Base-by-base conservation (phyloP, 2,329 filamentous ascomycete genomes). In the Fusarium nelsonii region DNA sequence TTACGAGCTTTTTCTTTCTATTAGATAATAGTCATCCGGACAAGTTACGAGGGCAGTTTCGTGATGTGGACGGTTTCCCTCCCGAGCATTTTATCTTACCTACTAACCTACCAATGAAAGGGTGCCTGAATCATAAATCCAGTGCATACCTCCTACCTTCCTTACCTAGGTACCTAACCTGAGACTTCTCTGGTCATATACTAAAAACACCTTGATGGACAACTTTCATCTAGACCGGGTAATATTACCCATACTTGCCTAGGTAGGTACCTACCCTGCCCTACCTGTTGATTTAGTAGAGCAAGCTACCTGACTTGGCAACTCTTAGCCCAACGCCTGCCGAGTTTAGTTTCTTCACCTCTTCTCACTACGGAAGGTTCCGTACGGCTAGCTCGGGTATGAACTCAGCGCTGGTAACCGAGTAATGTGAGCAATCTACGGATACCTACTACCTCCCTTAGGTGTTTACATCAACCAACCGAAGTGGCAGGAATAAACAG, bases 331-430 rank as follows among this genome's bases (percentile, higher is more conserved):
- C n/a, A 50, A 30, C 48, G 34, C 48, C 34, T 50, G 23, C 34
- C 48, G 48, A 50, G 23, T 40, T 39, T 37, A 39, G 43, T 18
- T 23, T 50, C 33, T 10, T 36, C 48, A 37, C 18, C 30, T 30
- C 12, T 37, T 37, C 48, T 50, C 48, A 4, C 48, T 50, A 23
- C 34, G 48, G 48, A 50, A 50, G 48, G 36, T 39, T 12, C 48
- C 48, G 33, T 39, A 28, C 48, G 34, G 48, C 15, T 50, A 50
- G 16, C 48, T 50, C 48, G 48, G 48, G 33, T 50, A 36, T 45
- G 30, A 41, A 45, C 43, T 15, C 11, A 28, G 26, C 48, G 14
- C 6, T n/a, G 16, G 16, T 39, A 16, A 20, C 34, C 34, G 33
- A 50, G 33, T 11, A n/a, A 8, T 34, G 16, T 33, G 12, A 39